Conservation (phyloP, 495 filamentous ascomycete genomes). For the Pseudevernia furfuracea region DNA sequence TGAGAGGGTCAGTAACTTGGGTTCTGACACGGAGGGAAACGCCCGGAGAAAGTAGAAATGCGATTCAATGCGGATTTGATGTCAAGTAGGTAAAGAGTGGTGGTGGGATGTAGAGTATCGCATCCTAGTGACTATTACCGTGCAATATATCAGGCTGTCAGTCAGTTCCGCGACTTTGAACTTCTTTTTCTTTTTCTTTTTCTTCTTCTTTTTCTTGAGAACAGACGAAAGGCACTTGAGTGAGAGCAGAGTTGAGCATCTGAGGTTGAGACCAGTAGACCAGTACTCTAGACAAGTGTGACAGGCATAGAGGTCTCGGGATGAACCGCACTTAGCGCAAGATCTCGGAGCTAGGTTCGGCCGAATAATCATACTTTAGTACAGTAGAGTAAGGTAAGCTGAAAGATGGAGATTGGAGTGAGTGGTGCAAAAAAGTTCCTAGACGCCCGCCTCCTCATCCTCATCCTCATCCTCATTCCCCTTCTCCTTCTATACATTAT, state of each 20-base stretch:
- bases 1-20: not conserved
- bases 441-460: too few species aligned
- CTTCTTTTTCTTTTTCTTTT: not conserved
- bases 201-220: not conserved
- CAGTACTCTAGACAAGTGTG: not conserved
- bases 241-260: not conserved
- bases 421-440: too few species aligned
- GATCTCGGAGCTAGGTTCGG: too few species aligned
- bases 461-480: too few species aligned
- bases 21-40: not conserved
- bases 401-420: too few species aligned
- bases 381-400: too few species aligned
- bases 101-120: not conserved
- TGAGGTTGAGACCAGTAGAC: not conserved
- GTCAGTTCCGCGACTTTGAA: too few species aligned
- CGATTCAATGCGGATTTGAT: not conserved
- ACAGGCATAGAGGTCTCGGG: too few species aligned
- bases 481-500: too few species aligned
- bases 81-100: not conserved
- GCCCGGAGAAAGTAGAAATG: too few species aligned
- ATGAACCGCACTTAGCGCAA: too few species aligned
- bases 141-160: not conserved
- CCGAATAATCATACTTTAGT: too few species aligned
- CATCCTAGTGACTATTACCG: not conserved
- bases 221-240: not conserved